Evolutionary conservation across 1,284 basidiomycete genomes (phyloP), one percentile per base, ranked within the genome.

Genomic region (Pseudozyma hubeiensis): DNA sequence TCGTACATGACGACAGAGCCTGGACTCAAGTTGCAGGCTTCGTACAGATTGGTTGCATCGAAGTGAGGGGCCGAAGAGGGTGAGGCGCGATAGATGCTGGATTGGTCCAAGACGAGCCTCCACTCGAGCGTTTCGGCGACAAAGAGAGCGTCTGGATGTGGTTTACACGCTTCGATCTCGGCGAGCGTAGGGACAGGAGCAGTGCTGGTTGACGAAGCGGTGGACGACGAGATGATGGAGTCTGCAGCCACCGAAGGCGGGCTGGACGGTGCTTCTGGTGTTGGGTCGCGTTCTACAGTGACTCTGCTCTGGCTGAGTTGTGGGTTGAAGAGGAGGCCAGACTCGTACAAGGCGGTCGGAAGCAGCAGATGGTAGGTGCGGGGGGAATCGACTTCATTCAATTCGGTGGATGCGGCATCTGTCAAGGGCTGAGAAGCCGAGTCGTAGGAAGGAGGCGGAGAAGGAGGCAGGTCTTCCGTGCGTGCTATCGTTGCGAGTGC

Each of bases 41-140:
- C 73, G 43, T 49, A 71, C 14, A 75, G 43, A 44, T 61, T 52
- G 29, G n/a, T 41, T 10, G 53, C 51, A 30, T 64, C 46, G 41
- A 47, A n/a, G 0, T 49, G 5, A 3, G 49, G 4, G 1, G 8
- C 7, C 6, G 53, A 37, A 11, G 39, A 34, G 2, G 43, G 44
- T 9, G 59, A 49, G 7, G 31, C 35, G 14, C 49, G 52, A 17
- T 53, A 45, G 14, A 76, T 17, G 10, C 60, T 39, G 8, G 53
- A 37, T 37, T 64, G 41, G 7, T 62, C 59, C 17, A 65, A 49
- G 39, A 79, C 49, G 53, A 79, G 43, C 11, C 61, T 51, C 77
- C 77, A 79, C 41, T 79, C 74, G 53, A 77, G 71, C 16, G 57
- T 54, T 35, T 73, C 75, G n/a, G 77, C 56, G 10, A 66, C 68